Base-by-base conservation (phyloP, 495 filamentous ascomycete species). In the Xylaria palmicola region DNA sequence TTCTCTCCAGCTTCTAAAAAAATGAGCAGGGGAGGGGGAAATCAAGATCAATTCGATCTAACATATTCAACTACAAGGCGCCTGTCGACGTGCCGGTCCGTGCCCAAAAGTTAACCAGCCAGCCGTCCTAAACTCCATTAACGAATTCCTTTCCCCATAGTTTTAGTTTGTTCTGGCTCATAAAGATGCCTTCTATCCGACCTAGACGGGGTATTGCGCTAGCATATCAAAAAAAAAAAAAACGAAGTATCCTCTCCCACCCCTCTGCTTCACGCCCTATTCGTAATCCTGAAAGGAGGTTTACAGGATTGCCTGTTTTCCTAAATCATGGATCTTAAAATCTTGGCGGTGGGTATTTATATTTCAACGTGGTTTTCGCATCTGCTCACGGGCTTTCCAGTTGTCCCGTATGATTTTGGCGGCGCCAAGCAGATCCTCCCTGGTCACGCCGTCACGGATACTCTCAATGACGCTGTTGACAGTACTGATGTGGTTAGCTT, bases 381-480 rank as follows among this genome's bases (percentile, higher is more conserved):
- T 50, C 56, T 72, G 69, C 41, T 71, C 65, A 32, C 77, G 60
- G 26, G 71, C 56, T 73, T 94, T 94, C 89, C 89, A 94, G 29
- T 85, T 85, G 44, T 86, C 81, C 62, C 86, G 85, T 59, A 95
- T 90, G 27, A 65, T 75, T 48, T 83, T 85, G n/a, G 85, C 86
- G 1, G 81, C 79, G 8, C 72, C 77, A 37, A 90, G 57, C 29
- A 85, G 65, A 27, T 85, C 81, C 24, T 76, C 68, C 30, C 74
- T 65, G 12, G 75, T 91, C 71, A 39, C 85, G 79, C 60, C 90
- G 68, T 95, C 90, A 47, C 83, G 75, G 44, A 96, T 93, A 74
- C 88, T 91, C 62, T 92, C 86, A 22, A 92, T 82, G 8, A 95
- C 91, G 63, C 86, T 89, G 26, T 88, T 77, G 5, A 93, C 91